Evolutionary conservation across 257 asterid species (phyloP), one percentile per base, ranked within the genome.

Genomic region (Capsicum pubescens): DNA sequence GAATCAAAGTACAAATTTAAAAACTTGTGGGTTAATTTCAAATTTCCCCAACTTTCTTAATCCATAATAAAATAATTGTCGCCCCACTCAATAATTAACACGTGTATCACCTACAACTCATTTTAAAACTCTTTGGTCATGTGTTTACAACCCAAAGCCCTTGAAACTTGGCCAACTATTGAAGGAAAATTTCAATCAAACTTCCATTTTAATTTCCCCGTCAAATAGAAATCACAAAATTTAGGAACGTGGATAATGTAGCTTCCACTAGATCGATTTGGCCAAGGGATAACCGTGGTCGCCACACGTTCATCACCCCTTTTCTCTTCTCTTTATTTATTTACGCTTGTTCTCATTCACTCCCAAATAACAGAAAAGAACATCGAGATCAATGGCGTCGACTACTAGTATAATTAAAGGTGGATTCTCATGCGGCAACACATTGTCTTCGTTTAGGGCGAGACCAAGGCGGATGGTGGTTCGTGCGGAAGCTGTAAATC

Each of bases 401-500:
- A 86, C 91, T 10, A 82, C 82, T 54, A 80, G 90, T 87, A 81
- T 84, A 72, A 86, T 85, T 55, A 85, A 83, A 52, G 79, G 87
- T 36, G 88, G 86, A 44, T 67, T 88, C 35, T 56, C 92, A 2
- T 67, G 35, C 90, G 84, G 87, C 44, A 26, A 85, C 46, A 67
- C 90, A 14, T 72, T 89, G n/a, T 32, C 86, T 7, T 39, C 81
- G 7, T 68, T 55, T 42, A 32, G 83, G 50, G 60, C 56, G 2
- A 89, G 69, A 71, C 89, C 88, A 7, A 86, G 93, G 89, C 88
- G 97, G 87, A 84, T 85, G 93, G 94, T 92, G 92, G 98, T 93
- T 71, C 86, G 94, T 84, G 98, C 98, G 32, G 93, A 93, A 89
- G 81, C 91, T 11, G 86, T 96, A 68, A 96, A 96, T 83, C 98